Evolutionary conservation across 345 rosid species (phyloP), one percentile per base, ranked within the genome.

Genomic region (Erodium maritimum): DNA sequence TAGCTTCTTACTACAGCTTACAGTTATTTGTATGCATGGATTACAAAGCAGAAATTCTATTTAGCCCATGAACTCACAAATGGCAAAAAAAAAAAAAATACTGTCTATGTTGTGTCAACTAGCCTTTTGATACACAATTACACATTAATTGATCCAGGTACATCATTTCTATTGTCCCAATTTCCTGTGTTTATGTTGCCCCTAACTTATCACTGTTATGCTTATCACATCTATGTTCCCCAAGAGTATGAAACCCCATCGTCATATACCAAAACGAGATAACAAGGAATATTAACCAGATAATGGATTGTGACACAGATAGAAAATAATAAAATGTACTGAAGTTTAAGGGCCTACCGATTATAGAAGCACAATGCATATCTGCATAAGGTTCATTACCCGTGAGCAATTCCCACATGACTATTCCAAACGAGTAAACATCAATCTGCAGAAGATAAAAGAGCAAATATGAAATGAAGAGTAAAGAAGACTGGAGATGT

Each of bases 341-440:
- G 10, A 37, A 37, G 10, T 37, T 37, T 48, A 45, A 33, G 12
- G 37, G 25, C 79, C 79, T 75, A 89, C 99, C 99, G 33, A 93
- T 93, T 74, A 93, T 93, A 56, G 96, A 85, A 60, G 97, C 97
- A 71, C 96, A 85, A 61, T 89, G 99, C 91, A 85, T 76, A 62
- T 83, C 88, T 55, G 37, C 37, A 29, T 29, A 29, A 29, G 37
- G 37, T 29, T 29, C 37, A 29, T 29, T 11, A 29, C 37, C 97
- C 1, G 96, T 89, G 11, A 93, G 95, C 71, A 93, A 55, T 77
- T 93, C 99, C 97, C 97, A 93, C 99, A 93, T 89, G 46, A 87
- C 99, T 59, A 93, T 79, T 61, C 91, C 97, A 69, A 93, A 93
- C 21, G 99, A 93, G 76, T 93, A 93, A 42, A 93, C 99, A 79